phyloP scores from a whole-genome alignment of 306 rosid species.

The Crataegus laevigata region DNA sequence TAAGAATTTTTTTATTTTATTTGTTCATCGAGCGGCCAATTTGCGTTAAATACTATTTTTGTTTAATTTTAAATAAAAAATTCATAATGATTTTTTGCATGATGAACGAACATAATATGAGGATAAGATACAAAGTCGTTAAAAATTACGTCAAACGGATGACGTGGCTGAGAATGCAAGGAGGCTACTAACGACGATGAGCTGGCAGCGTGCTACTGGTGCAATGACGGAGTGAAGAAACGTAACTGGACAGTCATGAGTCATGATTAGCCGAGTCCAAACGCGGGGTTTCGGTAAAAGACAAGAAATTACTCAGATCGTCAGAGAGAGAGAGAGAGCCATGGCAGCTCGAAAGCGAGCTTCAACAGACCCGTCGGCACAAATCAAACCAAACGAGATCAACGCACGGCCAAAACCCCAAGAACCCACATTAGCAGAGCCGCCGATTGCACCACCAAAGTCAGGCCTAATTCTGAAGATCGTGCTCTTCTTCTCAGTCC shows the following conservation, averaged over 20 bases:
- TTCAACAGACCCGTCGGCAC: constrained; percentile 27
- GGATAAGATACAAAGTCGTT: no score
- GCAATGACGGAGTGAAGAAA: neutral
- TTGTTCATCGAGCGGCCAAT: rapidly evolving
- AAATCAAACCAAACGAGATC: constrained; percentile 16
- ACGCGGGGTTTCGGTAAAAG: neutral
- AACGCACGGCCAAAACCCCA: constrained; percentile 16
- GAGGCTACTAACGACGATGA: neutral
- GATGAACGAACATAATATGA: rapidly evolving
- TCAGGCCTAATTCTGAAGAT: constrained; percentile 54
- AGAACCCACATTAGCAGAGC: constrained; percentile 17
- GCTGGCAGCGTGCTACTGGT: neutral
- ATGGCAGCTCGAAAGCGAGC: constrained; percentile 83
- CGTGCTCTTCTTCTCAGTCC: constrained; percentile 38
- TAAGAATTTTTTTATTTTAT: no score
- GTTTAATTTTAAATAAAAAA: no score
- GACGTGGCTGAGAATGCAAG: no score
- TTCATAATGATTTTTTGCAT: no score
- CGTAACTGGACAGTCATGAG: neutral
- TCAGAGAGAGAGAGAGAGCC: neutral
- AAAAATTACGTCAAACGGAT: no score
- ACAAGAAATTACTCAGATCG: neutral
- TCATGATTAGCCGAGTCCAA: neutral
- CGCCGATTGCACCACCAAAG: constrained; percentile 70
- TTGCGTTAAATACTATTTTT: no score